Conservation (phyloP, 371 early-diverging fungal species). For the Funneliformis caledonium region DNA sequence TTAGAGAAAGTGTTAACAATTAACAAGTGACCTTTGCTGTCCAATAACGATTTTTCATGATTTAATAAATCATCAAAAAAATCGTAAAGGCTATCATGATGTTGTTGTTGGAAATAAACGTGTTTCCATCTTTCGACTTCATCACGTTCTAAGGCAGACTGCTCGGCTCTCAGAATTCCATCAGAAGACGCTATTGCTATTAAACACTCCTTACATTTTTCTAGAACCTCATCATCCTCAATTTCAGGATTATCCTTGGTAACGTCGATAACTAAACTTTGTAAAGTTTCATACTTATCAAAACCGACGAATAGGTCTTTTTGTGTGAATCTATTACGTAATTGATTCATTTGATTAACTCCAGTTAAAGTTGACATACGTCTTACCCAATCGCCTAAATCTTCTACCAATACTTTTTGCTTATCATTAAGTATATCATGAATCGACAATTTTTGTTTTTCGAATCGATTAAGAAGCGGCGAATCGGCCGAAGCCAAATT, state of each 20-base stretch:
- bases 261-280: conserved; percentile 20
- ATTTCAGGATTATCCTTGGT: not conserved
- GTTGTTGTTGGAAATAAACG: conserved; percentile 4
- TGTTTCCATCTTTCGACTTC: conserved; percentile 16
- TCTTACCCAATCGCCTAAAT: conserved; percentile 21
- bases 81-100: conserved; percentile 30
- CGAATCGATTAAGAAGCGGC: conserved; percentile 29
- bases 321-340: not conserved
- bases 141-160: conserved; percentile 18
- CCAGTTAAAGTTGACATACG: conserved; percentile 25
- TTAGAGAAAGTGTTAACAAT: conserved; percentile 39
- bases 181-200: conserved; percentile 36
- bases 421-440: conserved; percentile 29
- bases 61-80: conserved; percentile 4
- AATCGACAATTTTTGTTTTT: conserved; percentile 35
- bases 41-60: too few relatives aligned
- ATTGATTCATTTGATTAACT: not conserved
- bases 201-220: conserved; percentile 30
- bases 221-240: not conserved
- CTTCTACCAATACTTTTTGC: not conserved
- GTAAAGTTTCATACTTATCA: conserved; percentile 15
- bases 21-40: not conserved
- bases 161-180: conserved; percentile 28
- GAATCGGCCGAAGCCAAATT: conserved; percentile 23
- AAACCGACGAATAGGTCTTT: conserved; percentile 17